phyloP scores from a whole-genome alignment of 495 filamentous ascomycete species.

The Penicillium fimorum region DNA sequence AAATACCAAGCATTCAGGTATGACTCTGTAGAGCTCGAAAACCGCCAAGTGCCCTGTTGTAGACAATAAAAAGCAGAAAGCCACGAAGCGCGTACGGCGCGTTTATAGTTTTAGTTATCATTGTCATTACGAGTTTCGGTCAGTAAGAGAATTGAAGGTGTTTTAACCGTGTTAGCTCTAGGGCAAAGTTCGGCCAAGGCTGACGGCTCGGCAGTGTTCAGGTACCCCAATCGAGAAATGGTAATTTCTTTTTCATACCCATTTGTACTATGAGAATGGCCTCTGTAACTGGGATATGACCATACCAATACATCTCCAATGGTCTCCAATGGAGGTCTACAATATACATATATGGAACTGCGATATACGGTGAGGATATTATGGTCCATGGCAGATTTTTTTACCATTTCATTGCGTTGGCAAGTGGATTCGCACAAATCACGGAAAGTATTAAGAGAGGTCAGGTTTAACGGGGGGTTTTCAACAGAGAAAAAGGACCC shows the following conservation, averaged over 20 bases:
- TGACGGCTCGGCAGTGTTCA: conserved; percentile 10
- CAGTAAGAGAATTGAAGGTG: conserved; percentile 5
- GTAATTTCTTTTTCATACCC: conserved; percentile 1
- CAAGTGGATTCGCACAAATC: conserved; percentile 1
- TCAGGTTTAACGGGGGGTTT: conserved; percentile 1
- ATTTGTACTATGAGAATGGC: not conserved
- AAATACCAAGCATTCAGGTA: conserved; percentile 16
- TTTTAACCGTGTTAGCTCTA: not conserved
- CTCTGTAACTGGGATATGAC: not conserved
- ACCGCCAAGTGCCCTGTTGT: conserved; percentile 4
- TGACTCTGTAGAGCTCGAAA: conserved; percentile 7
- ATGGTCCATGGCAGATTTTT: not conserved
- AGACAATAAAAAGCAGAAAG: not conserved
- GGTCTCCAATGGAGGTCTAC: not conserved
- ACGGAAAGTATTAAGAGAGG: conserved; percentile 3
- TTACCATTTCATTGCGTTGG: conserved; percentile 9
- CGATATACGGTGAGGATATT: conserved; percentile 1
- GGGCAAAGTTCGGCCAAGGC: conserved; percentile 10
- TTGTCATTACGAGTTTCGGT: conserved; percentile 3
- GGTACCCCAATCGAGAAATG: conserved; percentile 7
- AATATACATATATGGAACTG: not conserved
- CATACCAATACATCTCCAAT: conserved; percentile 1
- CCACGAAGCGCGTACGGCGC: conserved; percentile 25
- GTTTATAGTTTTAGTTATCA: conserved; percentile 21
- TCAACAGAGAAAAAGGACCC: conserved; percentile 8